phyloP scores from a whole-genome alignment of 305 asterid genomes.

The Withania somnifera region DNA sequence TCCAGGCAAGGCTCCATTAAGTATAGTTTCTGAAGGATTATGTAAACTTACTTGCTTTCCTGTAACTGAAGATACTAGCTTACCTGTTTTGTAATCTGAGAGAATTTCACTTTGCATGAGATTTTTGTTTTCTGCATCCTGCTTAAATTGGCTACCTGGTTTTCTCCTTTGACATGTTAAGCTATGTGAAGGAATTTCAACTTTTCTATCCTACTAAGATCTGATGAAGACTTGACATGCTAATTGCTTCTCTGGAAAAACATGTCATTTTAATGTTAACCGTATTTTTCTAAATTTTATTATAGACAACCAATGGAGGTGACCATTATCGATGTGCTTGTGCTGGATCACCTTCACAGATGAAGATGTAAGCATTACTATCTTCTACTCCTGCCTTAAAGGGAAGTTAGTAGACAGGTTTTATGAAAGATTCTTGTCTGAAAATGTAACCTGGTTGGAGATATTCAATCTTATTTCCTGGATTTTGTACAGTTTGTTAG shows the following conservation, averaged over 20 bases:
- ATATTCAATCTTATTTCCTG: not conserved
- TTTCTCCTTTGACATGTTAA: not conserved
- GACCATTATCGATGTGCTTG: constrained; percentile 4
- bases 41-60: not conserved
- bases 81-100: not conserved
- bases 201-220: not conserved
- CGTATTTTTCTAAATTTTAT: constrained; percentile 6
- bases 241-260: not conserved
- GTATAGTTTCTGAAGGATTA: not conserved
- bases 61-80: not conserved
- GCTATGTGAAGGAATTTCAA: not conserved
- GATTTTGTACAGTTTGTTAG: not conserved
- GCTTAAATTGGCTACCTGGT: not conserved
- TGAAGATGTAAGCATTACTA: constrained; percentile 17
- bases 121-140: not conserved
- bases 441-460: not conserved
- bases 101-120: not conserved
- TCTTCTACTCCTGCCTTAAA: not conserved
- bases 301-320: constrained; percentile 14
- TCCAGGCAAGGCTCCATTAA: not conserved
- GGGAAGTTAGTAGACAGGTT: not conserved
- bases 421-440: not conserved
- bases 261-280: constrained; percentile 6
- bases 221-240: not conserved
- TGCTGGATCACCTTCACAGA: constrained; percentile 18